Evolutionary conservation across 2,329 filamentous ascomycete genomes (phyloP), one percentile per base, ranked within the genome.

Genomic region (Albophoma yamanashiensis): DNA sequence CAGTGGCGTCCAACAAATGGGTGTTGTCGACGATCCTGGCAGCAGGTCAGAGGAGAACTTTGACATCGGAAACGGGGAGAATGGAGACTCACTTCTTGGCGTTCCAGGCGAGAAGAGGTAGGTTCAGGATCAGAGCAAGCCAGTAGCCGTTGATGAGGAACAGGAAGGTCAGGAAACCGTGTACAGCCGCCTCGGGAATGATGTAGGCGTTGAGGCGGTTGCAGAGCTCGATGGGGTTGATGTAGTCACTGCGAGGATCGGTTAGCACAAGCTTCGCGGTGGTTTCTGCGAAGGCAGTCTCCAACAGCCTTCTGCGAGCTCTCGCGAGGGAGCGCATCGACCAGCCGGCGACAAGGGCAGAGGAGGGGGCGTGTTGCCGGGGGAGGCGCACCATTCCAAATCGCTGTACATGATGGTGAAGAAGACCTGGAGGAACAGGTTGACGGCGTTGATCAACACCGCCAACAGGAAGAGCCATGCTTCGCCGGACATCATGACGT

Each of bases 401-500:
- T 99, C 94, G 78, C 91, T 96, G 81, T 97, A 99, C 95, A 99
- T 99, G 74, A 99, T 99, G 61, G 94, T 99, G 82, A 99, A 99
- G 85, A 99, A 99, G 70, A 99, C 94, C 81, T 99, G 95, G 61
- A 99, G 84, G 79, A 99, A 99, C 73, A 99, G 85, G 83, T 99
- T 99, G 86, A 99, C 92, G 81, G 94, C 94, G 82, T 99, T 99
- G 82, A 99, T 95, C 75, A 99, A 85, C 77, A 99, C 95, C 79
- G 93, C 88, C 78, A 99, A 84, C 71, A 99, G 87, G 82, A 95
- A 99, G 75, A 99, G 82, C 94, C 94, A 97, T 76, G 92, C 92
- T 85, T 97, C 92, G 77, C 92, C 92, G 72, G 92, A 96, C 92
- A 97, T 97, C 67, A 75, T 76, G 65, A 60, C 63, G 64, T 62